phyloP scores from a whole-genome alignment of 2,329 filamentous ascomycete species.

The Scedosporium apiospermum region DNA sequence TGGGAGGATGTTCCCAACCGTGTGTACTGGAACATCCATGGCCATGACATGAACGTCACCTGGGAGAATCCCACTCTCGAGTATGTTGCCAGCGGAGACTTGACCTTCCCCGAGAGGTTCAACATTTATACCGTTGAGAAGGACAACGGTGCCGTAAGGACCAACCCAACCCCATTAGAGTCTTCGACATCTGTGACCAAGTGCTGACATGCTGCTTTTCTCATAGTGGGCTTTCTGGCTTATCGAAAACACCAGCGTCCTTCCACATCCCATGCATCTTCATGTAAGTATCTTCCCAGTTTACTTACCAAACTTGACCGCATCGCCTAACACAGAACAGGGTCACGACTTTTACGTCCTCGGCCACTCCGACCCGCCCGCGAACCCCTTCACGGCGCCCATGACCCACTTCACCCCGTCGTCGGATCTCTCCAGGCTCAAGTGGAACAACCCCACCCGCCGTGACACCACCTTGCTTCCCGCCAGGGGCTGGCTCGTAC shows the following conservation, averaged over 20 bases:
- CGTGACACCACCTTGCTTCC: conserved; percentile 42
- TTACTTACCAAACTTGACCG: not conserved
- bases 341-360: conserved; percentile 38
- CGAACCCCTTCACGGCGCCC: conserved; percentile 3
- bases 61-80: conserved; percentile 30
- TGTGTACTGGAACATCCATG: conserved; percentile 24
- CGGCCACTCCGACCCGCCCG: conserved; percentile 13
- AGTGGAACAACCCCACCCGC: conserved; percentile 39
- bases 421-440: conserved; percentile 24
- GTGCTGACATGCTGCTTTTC: not conserved
- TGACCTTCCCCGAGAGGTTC: conserved; percentile 11
- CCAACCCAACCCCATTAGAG: not conserved
- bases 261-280: conserved; percentile 38
- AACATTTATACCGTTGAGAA: conserved; percentile 8
- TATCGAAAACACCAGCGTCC: conserved; percentile 17
- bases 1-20: conserved; percentile 13
- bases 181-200: not conserved
- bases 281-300: conserved; percentile 20
- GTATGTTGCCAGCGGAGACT: conserved; percentile 13
- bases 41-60: conserved; percentile 23
- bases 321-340: conserved; percentile 39
- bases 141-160: conserved; percentile 27
- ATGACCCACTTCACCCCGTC: conserved; percentile 16
- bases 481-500: conserved; percentile 32
- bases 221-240: conserved; percentile 21